Conservation (phyloP, 371 early-diverging fungal genomes). For the Funneliformis caledonium region DNA sequence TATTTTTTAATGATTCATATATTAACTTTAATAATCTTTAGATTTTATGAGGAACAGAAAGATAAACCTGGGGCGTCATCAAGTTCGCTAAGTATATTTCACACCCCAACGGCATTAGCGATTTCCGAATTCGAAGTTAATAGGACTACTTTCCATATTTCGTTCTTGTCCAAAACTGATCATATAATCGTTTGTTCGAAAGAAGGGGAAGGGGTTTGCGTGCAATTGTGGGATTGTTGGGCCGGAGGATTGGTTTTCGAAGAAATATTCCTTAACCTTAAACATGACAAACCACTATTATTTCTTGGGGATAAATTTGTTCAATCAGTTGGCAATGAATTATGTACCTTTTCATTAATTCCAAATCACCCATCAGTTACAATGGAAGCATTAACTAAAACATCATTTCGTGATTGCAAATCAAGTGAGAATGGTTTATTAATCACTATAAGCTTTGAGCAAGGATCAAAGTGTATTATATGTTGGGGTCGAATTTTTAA, state of each 20-base stretch:
- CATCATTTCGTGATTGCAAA: not conserved
- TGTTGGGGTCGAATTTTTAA: not conserved
- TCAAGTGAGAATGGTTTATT: not conserved
- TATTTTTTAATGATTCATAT: not conserved
- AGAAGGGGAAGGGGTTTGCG: not conserved
- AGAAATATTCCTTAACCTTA: not conserved
- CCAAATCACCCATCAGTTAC: not conserved
- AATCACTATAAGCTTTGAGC: not conserved
- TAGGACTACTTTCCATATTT: not conserved
- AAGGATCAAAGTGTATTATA: not conserved
- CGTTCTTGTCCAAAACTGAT: not conserved
- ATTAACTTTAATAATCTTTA: not conserved
- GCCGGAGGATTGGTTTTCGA: not conserved
- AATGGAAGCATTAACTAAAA: not conserved
- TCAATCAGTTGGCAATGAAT: not conserved
- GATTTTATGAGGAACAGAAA: not conserved
- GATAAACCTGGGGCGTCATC: not conserved
- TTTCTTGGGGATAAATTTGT: not conserved
- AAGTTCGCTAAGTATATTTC: not conserved
- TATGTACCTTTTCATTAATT: not conserved
- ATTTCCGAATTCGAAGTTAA: not conserved
- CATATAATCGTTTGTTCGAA: not conserved
- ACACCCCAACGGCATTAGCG: not conserved
- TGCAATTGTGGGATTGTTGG: conserved; percentile 25
- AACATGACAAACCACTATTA: not conserved